Base-by-base conservation (phyloP, 768 basidiomycete species). In the Termitomyces sp. region DNA sequence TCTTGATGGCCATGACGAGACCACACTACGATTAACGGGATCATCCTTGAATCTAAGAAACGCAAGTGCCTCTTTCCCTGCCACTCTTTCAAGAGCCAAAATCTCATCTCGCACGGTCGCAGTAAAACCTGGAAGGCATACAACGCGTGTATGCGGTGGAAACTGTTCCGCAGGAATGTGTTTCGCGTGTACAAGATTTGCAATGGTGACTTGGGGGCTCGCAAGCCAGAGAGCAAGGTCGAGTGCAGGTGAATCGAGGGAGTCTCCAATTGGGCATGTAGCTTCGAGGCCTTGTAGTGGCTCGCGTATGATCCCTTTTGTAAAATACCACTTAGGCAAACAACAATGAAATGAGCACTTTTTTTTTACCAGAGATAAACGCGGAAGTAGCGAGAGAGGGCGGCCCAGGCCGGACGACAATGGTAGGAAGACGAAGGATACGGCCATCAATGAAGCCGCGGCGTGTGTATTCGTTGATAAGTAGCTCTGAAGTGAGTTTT, bases 61-160 rank as follows among this genome's bases (percentile, higher is more conserved):
- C 16, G 75, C 66, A 54, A 83, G 60, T 2, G 74, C 78, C 45
- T 79, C 73, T 60, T 73, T 67, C 1, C 85, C 85, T 3, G 77
- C 83, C n/a, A 81, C 77, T 50, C 75, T 71, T 55, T 76, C 73
- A 31, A 87, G 71, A 8, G 85, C 83, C 15, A 75, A 67, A 13
- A 87, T 69, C 68, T 82, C 83, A 47, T 83, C 79, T 37, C 78
- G 75, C 1, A 85, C 77, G 3, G 78, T 83, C 11, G 81, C 73
- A 4, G 80, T 82, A 68, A 86, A 82, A 0, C 86, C 86, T 2
- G 86, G 86, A 2, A 85, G 67, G 62, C 81, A 85, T 37, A 85
- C 77, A 7, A 81, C 80, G 54, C 85, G 76, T 0, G 77, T 80
- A 68, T 82, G 78, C 2, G 68, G 30, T 5, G 68, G 49, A 61